Conservation (phyloP, 148 eudicot species). For the Rhododendron mucronatum region DNA sequence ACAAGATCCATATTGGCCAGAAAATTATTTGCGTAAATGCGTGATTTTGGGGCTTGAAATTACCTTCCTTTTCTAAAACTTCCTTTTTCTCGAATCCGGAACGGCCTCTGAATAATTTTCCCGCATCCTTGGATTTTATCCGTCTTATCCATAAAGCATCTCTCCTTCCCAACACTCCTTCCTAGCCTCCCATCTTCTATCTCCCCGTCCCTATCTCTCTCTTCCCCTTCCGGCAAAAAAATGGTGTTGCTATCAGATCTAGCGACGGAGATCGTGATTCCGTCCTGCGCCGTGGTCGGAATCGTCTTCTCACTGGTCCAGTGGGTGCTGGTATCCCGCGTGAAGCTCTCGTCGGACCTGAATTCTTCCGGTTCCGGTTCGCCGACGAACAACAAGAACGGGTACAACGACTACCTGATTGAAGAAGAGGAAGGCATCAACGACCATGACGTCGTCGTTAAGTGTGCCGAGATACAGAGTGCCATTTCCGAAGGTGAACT, state of each 20-base stretch:
- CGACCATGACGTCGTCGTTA: conserved; percentile 46
- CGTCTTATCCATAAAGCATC: background rate
- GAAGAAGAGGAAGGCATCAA: conserved; percentile 71
- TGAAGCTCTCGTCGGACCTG: background rate
- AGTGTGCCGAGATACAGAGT: conserved; percentile 74
- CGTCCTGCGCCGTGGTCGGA: conserved; percentile 60
- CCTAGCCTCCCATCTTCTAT: background rate
- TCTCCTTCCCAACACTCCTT: background rate
- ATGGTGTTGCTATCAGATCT: conserved; percentile 45
- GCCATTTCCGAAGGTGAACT: conserved; percentile 79
- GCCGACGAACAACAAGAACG: conserved; percentile 26
- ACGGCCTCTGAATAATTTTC: background rate
- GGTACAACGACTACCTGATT: conserved; percentile 49
- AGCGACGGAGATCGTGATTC: conserved; percentile 56
- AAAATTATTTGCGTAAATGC: no score
- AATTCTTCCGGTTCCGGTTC: background rate
- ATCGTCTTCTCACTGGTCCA: background rate
- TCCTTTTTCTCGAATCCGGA: no score
- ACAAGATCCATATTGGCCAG: no score
- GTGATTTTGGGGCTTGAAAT: no score
- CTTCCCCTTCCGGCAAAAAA: background rate
- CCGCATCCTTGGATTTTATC: background rate
- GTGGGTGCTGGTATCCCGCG: conserved; percentile 3
- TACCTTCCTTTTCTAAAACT: no score
- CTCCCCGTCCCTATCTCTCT: background rate